These are phyloP conservation scores for Sporothrix curviconia DNA, from an alignment of 2,329 filamentous ascomycete genomes.

Conservation along the genomic window DNA sequence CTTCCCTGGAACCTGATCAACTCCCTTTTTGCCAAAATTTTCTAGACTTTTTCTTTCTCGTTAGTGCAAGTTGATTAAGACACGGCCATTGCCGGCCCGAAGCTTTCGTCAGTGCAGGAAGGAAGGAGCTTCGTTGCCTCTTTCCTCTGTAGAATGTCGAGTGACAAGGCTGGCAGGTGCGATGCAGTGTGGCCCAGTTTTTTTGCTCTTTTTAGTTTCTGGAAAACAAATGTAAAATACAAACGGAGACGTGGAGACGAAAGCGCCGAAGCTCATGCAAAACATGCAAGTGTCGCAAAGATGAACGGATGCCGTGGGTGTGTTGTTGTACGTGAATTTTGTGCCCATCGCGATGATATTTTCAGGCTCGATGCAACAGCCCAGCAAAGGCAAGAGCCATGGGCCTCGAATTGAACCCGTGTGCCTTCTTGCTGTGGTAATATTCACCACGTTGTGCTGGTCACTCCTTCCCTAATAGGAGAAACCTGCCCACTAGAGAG, in stretches of 20 bases:
- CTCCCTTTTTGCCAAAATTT: background rate
- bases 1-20: background rate
- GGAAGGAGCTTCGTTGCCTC: background rate
- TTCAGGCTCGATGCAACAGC: background rate
- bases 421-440: background rate
- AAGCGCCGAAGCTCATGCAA: background rate
- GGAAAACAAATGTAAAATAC: background rate
- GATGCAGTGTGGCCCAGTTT: background rate
- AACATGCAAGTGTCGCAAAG: background rate
- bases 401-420: background rate
- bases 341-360: background rate
- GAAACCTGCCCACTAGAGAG: no score
- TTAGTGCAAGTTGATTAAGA: background rate
- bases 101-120: background rate
- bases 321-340: background rate
- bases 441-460: background rate
- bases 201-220: background rate
- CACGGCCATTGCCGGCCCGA: background rate
- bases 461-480: constrained; percentile 8
- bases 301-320: background rate
- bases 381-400: background rate
- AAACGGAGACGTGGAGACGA: background rate
- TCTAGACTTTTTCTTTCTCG: background rate
- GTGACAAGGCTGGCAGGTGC: background rate
- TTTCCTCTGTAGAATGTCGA: background rate